Base-by-base conservation (phyloP, 1,284 basidiomycete genomes). In the Pterulicium gracile region DNA sequence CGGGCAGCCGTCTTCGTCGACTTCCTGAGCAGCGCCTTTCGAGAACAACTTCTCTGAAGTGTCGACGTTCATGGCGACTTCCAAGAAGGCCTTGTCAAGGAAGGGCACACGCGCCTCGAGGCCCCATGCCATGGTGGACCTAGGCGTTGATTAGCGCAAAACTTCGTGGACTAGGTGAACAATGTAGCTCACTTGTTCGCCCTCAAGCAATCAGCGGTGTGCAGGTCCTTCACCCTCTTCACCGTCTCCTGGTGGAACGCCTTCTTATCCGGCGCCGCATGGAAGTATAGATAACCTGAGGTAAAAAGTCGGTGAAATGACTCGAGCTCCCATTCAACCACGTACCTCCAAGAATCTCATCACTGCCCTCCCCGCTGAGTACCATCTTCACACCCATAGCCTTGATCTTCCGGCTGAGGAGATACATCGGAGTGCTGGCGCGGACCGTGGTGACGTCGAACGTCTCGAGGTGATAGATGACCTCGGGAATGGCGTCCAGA, bases 321-420 rank as follows among this genome's bases (percentile, higher is more conserved):
- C 10, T 17, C 47, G 27, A 32, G 27, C n/a, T 32, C 52, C 42
- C 51, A 36, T 14, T 27, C 46, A 21, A 41, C 17, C 1, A 60
- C 66, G 53, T 58, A 81, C 92, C 94, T 65, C 96, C 96, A 47
- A 97, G 81, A 54, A 98, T 93, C 67, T 99, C 96, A 58, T 99
- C 96, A 50, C 89, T 93, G 23, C 96, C 96, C 66, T 99, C 96
- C 24, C 96, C 96, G 52, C 88, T 92, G 34, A 99, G 75, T 2
- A 99, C 96, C 96, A 99, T 99, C 73, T 99, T 99, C 53, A 99
- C 96, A 53, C 96, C 96, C 88, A 94, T 98, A 2, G 96, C 95
- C 70, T 98, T 99, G 74, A 98, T 96, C 72, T 98, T 98, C 48
- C 96, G 79, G 62, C 88, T 92, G 50, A 98, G 79, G 24, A 99